Evolutionary conservation across 108 stramenopile species (phyloP).

Genomic region (Bacterosira constricta): DNA sequence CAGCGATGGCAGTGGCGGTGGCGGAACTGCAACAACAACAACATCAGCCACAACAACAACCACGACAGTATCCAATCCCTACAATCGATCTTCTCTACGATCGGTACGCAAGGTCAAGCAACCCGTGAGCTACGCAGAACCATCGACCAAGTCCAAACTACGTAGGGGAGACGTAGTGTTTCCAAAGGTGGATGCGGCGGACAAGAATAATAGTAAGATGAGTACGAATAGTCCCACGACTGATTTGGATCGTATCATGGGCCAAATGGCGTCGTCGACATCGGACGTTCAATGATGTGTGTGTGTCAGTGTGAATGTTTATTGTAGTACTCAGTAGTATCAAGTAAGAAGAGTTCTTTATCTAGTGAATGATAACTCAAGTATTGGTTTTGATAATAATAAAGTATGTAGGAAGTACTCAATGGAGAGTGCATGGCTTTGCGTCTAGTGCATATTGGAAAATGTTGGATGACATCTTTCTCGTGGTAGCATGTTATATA

Average conservation of each 20-base stretch:
- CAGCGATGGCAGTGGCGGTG: background rate
- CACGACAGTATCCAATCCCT: background rate
- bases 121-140: slow-evolving; percentile 35
- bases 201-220: background rate
- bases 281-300: too few species aligned
- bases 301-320: too few species aligned
- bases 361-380: too few species aligned
- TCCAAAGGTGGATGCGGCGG: slow-evolving; percentile 27
- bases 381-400: too few species aligned
- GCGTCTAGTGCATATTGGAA: too few species aligned
- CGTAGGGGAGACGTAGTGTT: slow-evolving; percentile 37
- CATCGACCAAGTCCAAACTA: slow-evolving; percentile 28
- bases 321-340: too few species aligned
- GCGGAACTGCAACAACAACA: background rate
- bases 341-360: too few species aligned
- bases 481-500: too few species aligned
- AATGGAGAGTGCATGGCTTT: too few species aligned
- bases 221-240: background rate
- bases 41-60: background rate
- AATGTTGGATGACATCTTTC: too few species aligned
- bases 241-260: slow-evolving; percentile 9
- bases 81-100: background rate
- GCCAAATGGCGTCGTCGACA: background rate
- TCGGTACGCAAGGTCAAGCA: slow-evolving; percentile 34
- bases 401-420: too few species aligned